Base-by-base conservation (phyloP, 108 stramenopile genomes). In the Discostella stelligeroides region DNA sequence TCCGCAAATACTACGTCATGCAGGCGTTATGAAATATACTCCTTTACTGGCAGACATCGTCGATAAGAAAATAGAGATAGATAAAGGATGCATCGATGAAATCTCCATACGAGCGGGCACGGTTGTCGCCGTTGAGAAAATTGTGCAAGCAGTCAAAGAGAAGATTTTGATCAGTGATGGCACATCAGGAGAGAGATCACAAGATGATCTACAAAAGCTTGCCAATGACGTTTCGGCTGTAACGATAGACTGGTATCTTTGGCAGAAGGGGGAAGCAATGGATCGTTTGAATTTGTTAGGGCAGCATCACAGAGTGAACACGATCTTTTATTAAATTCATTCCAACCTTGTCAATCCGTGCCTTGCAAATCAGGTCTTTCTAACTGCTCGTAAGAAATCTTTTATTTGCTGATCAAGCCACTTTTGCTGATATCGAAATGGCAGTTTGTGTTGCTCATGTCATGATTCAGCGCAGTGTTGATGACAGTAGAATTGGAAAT, bases 31-130 rank as follows among this genome's bases (percentile, higher is more conserved):
- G 59, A 49, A 82, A 47, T 97, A 97, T 65, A 55, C 56, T n/a
- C 71, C 80, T 10, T 40, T 41, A 2, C 66, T 97, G 38, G 79
- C 81, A 14, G 38, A 30, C 2, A 48, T 41, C 54, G 88, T 97
- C 8, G 94, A 95, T 72, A n/a, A 37, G 13, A 48, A 61, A 37
- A 43, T 38, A 8, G 88, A 89, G 63, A 66, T 97, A 17, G 20
- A 51, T 7, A 70, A 62, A 39, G 80, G 74, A n/a, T 81, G 84
- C 12, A 39, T 39, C n/a, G 91, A 92, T 21, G 96, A 97, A 81
- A 23, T 93, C 4, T 87, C 86, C 37, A 95, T 97, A 41, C 84
- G 96, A 21, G 96, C 94, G 12, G 90, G 73, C 1, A 97, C 96
- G 25, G 90, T 97, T 6, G 80, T 92, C 2, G 92, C 85, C 13